Conservation (phyloP, 345 rosid genomes). For the Hibiscus trionum region DNA sequence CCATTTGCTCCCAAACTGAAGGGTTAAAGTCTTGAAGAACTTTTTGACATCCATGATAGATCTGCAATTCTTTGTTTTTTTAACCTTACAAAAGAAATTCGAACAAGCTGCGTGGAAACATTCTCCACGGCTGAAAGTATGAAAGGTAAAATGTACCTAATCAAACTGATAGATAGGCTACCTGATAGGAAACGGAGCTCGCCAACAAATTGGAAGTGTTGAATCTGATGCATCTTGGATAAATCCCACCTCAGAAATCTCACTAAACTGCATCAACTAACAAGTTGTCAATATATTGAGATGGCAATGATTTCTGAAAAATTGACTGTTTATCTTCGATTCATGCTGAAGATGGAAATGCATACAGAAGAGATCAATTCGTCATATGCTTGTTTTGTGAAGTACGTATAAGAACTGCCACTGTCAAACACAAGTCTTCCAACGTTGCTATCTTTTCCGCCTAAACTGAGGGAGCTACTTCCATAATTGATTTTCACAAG, state of each 20-base stretch:
- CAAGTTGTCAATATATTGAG: background rate
- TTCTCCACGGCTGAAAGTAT: background rate
- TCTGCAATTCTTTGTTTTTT: conserved; percentile 28
- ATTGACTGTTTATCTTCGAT: background rate
- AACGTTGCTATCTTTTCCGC: conserved; percentile 26
- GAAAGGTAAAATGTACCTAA: background rate
- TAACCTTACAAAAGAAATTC: background rate
- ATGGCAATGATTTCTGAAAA: background rate
- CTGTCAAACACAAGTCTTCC: conserved; percentile 58
- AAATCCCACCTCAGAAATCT: conserved; percentile 38
- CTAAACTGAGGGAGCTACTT: conserved; percentile 44
- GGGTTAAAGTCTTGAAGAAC: conserved; percentile 68
- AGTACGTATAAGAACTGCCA: conserved; percentile 92
- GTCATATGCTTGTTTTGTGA: conserved; percentile 60
- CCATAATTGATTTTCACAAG: conserved; percentile 60
- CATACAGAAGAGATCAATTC: conserved; percentile 68
- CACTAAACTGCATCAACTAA: conserved; percentile 43
- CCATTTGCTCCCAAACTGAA: conserved; percentile 88
- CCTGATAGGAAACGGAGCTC: conserved; percentile 50
- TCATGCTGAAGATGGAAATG: conserved; percentile 3
- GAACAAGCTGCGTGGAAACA: background rate
- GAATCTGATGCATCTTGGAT: conserved; percentile 50
- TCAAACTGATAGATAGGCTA: conserved; percentile 12
- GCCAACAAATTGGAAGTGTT: conserved; percentile 79
- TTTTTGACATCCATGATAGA: conserved; percentile 48